Percentiles rank a stretch among this genome's conserved stretches.
phyloP scores from a whole-genome alignment of 345 rosid species.

The Arabis alpina region DNA sequence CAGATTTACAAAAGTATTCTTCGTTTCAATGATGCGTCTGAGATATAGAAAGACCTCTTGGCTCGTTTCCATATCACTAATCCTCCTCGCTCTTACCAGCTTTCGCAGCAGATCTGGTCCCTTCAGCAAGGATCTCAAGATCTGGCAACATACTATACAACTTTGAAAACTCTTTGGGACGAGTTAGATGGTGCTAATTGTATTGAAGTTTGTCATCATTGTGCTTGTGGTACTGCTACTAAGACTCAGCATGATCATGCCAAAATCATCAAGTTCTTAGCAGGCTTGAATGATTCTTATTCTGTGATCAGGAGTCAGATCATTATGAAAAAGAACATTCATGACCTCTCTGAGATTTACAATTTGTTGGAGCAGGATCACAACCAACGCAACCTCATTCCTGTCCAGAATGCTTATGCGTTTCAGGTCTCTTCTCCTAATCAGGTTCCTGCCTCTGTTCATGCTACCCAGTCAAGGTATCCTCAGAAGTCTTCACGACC shows the following conservation, averaged over 20 bases:
- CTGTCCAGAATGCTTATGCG: not conserved
- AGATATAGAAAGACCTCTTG: no score
- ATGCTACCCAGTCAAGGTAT: not conserved
- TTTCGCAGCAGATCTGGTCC: no score
- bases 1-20: no score
- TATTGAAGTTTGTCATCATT: not conserved
- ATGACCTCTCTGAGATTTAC: not conserved
- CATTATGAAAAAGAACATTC: not conserved
- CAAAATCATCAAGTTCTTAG: not conserved
- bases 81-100: no score
- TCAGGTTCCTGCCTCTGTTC: not conserved
- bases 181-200: no score
- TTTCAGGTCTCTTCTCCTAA: not conserved
- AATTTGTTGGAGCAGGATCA: not conserved
- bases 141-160: no score
- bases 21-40: no score
- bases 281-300: not conserved
- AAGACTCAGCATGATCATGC: accelerated
- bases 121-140: no score
- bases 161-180: no score
- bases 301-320: not conserved
- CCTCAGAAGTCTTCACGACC: not conserved
- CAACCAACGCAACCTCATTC: accelerated
- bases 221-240: not conserved
- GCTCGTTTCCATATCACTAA: no score